Conservation (phyloP, 2,329 filamentous ascomycete genomes). For the Pyrenophora teres region DNA sequence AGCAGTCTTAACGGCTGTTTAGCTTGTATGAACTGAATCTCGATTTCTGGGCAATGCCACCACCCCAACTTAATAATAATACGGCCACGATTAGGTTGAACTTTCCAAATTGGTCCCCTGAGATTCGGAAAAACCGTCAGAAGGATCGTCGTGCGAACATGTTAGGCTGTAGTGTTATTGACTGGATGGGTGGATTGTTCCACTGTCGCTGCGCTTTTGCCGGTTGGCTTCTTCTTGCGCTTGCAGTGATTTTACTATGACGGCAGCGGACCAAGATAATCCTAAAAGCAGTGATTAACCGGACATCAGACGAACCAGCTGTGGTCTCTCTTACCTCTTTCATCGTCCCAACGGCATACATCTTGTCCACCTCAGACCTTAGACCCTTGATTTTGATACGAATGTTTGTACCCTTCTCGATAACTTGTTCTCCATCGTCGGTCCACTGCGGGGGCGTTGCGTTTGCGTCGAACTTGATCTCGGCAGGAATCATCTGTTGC, state of each 20-base stretch:
- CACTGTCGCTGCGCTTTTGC: neutral
- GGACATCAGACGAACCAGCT: slow-evolving; percentile 5
- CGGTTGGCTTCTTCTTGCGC: neutral
- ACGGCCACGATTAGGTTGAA: slow-evolving; percentile 1
- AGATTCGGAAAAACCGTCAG: neutral
- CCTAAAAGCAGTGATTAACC: slow-evolving; percentile 33
- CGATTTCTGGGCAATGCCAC: slow-evolving; percentile 1
- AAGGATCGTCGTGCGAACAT: neutral
- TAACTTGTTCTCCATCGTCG: slow-evolving; percentile 90
- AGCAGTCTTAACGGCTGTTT: slow-evolving; percentile 1
- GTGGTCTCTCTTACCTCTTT: slow-evolving; percentile 63
- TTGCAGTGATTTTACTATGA: slow-evolving; percentile 25
- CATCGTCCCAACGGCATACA: slow-evolving; percentile 97
- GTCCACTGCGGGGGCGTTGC: slow-evolving; percentile 97
- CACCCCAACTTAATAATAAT: neutral
- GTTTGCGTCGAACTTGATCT: slow-evolving; percentile 93
- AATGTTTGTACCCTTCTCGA: slow-evolving; percentile 91
- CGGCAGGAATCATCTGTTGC: slow-evolving; percentile 79
- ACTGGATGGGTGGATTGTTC: neutral
- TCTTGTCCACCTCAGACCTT: slow-evolving; percentile 88
- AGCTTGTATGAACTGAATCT: neutral
- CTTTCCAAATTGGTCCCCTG: neutral
- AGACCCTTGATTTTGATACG: slow-evolving; percentile 94
- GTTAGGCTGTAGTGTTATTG: neutral
- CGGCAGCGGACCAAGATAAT: slow-evolving; percentile 47